Evolutionary conservation across 2,329 filamentous ascomycete species (phyloP), one percentile per base, ranked within the genome.

Genomic region (Cucurbitaria berberidis): DNA sequence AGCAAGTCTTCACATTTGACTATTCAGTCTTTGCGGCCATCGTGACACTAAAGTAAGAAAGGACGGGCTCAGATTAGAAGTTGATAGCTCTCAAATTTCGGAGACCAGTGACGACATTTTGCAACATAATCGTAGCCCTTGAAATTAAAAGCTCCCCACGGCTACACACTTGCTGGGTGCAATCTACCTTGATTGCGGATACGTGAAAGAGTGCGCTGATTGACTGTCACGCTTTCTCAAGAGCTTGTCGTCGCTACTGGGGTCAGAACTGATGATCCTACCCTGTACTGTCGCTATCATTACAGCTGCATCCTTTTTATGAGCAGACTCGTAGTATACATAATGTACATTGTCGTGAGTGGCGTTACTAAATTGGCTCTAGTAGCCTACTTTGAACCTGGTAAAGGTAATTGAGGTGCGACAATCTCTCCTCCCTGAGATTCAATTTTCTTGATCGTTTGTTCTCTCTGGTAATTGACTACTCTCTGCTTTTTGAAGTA

Each of bases 401-500:
- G 62, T 24, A 71, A 56, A 16, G 72, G 70, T 44, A 73, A 54
- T 53, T 73, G 70, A 11, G 72, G 72, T 38, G 72, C 68, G 22
- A 60, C 57, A 22, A 74, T 69, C 45, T 74, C 70, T 47, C 69
- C 72, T 11, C 77, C 77, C 69, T 82, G 69, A 62, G 76, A 73
- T 70, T 77, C 74, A 48, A 75, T 72, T 57, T 59, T 67, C 53
- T 73, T 74, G 58, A 75, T 73, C 21, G 91, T 89, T 77, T 87
- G 82, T 69, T 90, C 88, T 77, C 93, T 91, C 67, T 96, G 90
- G 70, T 90, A 84, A 66, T 99, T 95, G 78, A 96, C 93, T 30
- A 98, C 91, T 68, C 95, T 84, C 78, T 92, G 89, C 77, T 97
- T 93, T 81, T 98, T 97, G 79, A 99, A 99, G 77, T 99, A 98